phyloP scores from a whole-genome alignment of 257 asterid genomes.

The Solanum sitiens region DNA sequence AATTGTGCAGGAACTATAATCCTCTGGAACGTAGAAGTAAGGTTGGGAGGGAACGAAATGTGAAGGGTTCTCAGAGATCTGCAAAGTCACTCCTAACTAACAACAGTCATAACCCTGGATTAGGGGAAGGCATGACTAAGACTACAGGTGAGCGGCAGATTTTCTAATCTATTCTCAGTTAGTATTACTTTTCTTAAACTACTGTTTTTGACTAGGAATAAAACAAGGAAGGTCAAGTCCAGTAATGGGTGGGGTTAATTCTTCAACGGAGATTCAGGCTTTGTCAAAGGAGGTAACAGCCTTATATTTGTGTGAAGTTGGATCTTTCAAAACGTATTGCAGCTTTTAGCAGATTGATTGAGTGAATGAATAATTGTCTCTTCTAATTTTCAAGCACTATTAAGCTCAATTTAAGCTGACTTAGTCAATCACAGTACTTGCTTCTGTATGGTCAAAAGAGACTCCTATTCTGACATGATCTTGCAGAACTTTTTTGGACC shows the following conservation, averaged over 20 bases:
- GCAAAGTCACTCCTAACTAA: slow-evolving; percentile 63
- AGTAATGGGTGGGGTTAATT: slow-evolving; percentile 17
- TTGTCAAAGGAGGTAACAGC: slow-evolving; percentile 56
- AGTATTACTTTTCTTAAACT: not conserved
- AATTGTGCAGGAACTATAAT: slow-evolving; percentile 55
- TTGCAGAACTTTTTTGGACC: not conserved
- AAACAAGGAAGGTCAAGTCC: slow-evolving; percentile 33
- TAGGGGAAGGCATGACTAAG: slow-evolving; percentile 34
- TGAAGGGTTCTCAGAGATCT: slow-evolving; percentile 46
- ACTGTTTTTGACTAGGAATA: slow-evolving; percentile 21
- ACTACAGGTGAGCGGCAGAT: slow-evolving; percentile 23
- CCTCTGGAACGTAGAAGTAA: slow-evolving; percentile 82
- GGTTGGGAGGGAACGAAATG: slow-evolving; percentile 57
- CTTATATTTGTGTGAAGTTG: not conserved
- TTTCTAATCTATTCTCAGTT: not conserved
- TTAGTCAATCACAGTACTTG: not conserved
- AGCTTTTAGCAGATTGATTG: not conserved
- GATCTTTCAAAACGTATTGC: not conserved
- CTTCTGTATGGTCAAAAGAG: not conserved
- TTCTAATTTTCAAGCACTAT: not conserved
- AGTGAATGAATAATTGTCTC: not conserved
- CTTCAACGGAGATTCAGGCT: slow-evolving; percentile 37
- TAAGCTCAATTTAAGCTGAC: not conserved
- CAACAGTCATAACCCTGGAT: slow-evolving; percentile 33
- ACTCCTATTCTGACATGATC: not conserved